Evolutionary conservation across 768 basidiomycete genomes (phyloP), one percentile per base, ranked within the genome.

Genomic region (Solioccasus polychromus): DNA sequence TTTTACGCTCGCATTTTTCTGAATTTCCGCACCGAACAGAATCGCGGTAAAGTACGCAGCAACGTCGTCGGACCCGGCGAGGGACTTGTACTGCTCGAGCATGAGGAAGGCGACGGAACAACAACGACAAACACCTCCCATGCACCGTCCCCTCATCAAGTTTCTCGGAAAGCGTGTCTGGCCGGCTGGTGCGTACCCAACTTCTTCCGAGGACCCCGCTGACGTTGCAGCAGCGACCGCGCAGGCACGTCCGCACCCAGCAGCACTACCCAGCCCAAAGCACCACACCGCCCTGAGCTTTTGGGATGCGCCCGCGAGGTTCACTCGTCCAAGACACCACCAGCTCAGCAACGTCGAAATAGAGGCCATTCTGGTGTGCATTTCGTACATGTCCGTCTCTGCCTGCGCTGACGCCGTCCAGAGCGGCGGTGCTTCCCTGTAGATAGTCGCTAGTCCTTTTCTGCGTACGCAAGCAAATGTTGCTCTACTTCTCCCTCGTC

Each of bases 401-500:
- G 28, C 12, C 28, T 28, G 28, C 44, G 47, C 24, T 0, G n/a
- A n/a, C n/a, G n/a, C n/a, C n/a, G n/a, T n/a, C n/a, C 39, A 61
- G 85, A 86, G 76, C 45, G 86, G 86, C 17, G 86, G 85, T 24
- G 86, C 85, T 14, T 80, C 83, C 14, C 59, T 78, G 39, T 64
- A n/a, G 7, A 22, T 15, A 35, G 30, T n/a, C 30, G 14, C 74
- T 71, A 92, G 67, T 92, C 90, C 67, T 88, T 91, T 76, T 92
- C 90, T 35, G 89, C 91, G 53, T 91, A 92, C 44, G 90, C 91
- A 40, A 90, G 68, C 64, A 92, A 64, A 63, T 90, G 79, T 55
- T 77, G 66, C 68, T 92, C 90, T 29, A 92, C 82, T 66, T 92
- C 90, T 18, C 65, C 75, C 60, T 88, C 82, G 29, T 68, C 72